Base-by-base conservation (phyloP, 2,329 filamentous ascomycete genomes). In the Fonsecaea pedrosoi region DNA sequence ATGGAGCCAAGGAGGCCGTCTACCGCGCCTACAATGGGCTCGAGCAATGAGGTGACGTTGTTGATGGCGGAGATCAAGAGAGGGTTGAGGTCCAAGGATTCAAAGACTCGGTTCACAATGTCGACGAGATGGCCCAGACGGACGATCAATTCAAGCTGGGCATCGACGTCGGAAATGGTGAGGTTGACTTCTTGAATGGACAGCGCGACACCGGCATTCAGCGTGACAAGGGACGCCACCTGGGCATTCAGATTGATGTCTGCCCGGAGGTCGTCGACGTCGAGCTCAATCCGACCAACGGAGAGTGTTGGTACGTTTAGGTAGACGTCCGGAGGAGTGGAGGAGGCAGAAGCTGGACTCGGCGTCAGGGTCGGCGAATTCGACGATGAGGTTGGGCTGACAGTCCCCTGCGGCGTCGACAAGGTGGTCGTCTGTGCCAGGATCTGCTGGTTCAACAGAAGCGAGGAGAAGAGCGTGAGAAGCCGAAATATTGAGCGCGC, bases 211-310 rank as follows among this genome's bases (percentile, higher is more conserved):
- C 83, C 82, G 0, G 83, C 83, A 68, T 85, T 84, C 71, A 84
- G 75, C 12, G 75, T 76, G 4, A 89, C 86, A 1, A 89, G 80
- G 50, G 81, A 82, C 13, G 86, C 86, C n/a, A 89, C 81, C 67
- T 85, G 82, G 38, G 86, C 86, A 57, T 85, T 85, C 1, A 89
- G 78, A 73, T 88, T 88, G 72, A 89, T 79, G 67, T 89, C 84
- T 2, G 85, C 86, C 66, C 81, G 78, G 18, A 88, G 77, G 70
- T 87, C 82, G 70, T 88, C 85, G 2, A 89, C 86, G 55, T 84
- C 82, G 3, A 89, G 78, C 76, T 88, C 86, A 66, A 89, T 89
- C 58, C 81, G 80, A 45, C 84, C 84, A 18, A 89, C 86, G 45
- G 83, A 83, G 7, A 89, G 80, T 69, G 86, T 81, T 0, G 86